Evolutionary conservation across 2,329 filamentous ascomycete genomes (phyloP), one percentile per base, ranked within the genome.

Genomic region (Xylaria sp.): DNA sequence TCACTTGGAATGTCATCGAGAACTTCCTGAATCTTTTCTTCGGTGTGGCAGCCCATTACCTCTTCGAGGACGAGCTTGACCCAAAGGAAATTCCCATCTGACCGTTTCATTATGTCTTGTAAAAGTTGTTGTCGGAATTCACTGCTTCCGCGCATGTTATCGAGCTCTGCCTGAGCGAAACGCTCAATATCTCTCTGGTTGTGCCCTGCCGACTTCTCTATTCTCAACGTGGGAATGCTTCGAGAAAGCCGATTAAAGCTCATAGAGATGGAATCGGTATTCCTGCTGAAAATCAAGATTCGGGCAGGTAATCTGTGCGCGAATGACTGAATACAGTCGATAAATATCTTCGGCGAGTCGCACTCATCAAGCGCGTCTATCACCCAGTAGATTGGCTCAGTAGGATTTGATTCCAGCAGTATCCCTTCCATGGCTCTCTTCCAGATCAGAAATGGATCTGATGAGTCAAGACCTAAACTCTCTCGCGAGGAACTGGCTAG

Each of bases 1-100:
- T 74, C 79, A 0, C 63, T 41, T 1, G 78, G 79, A 0, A 79
- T 62, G 7, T 76, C 72, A 1, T 72, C 28, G 2, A 80, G 65
- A 0, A 72, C 74, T 4, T 68, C 23, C 13, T 75, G 60, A 1
- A 78, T 70, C 18, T 75, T 74, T 1, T 60, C 69, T 13, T 72
- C 57, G 0, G 73, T 77, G 48, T 76, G 72, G 28, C 75, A 75
- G 0, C 70, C 48, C n/a, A 72, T 73, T 9, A 80, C 69, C 36
- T 75, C 71, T 20, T 77, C 70, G 1, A 80, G 65, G 8, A 74
- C 74, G 0, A 80, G 72, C 34, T 72, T 67, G 2, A 77, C 72
- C 78, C 77, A 80, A 1, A 81, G 71, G 45, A 81, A 81, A 50
- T 78, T 81, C 0, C 75, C 76, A 4, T 73, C 57, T 0, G 78